Conservation (phyloP, 495 filamentous ascomycete species). For the Neurospora pannonica region DNA sequence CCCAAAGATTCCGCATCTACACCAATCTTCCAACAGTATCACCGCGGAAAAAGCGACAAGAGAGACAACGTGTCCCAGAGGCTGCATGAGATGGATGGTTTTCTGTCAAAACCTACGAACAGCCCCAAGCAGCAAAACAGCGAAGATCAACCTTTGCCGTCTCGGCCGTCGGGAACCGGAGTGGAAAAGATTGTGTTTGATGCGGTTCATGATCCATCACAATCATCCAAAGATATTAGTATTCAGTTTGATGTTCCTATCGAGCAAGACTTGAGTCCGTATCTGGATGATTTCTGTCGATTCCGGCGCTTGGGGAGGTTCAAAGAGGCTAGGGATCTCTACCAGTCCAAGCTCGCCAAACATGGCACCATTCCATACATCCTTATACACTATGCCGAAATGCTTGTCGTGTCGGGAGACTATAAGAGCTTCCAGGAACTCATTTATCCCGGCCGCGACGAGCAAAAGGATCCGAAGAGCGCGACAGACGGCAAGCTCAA, state of each 20-base stretch:
- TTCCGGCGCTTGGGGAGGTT: conserved; percentile 13
- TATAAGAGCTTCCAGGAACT: conserved; percentile 2
- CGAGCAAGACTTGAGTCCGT: conserved; percentile 7
- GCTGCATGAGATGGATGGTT: too few relatives aligned
- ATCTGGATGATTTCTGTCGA: conserved; percentile 14
- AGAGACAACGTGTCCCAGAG: too few relatives aligned
- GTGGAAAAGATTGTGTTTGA: conserved; percentile 1
- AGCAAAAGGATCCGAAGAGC: background rate
- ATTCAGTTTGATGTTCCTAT: conserved; percentile 6
- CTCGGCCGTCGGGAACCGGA: too few relatives aligned
- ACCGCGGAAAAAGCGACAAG: too few relatives aligned
- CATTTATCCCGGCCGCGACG: background rate
- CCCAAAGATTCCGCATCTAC: too few relatives aligned
- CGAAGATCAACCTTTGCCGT: too few relatives aligned
- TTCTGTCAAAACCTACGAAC: too few relatives aligned
- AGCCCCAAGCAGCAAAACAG: too few relatives aligned
- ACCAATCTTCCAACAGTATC: too few relatives aligned
- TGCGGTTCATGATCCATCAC: conserved; percentile 10
- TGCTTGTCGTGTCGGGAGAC: conserved; percentile 9
- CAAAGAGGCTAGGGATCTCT: conserved; percentile 11
- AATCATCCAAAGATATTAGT: conserved; percentile 7
- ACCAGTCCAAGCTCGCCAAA: conserved; percentile 1
- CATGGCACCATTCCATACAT: conserved; percentile 5
- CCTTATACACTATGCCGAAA: conserved; percentile 11
- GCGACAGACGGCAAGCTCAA: background rate